Evolutionary conservation across 495 filamentous ascomycete species (phyloP), one percentile per base, ranked within the genome.

Genomic region (Evernia prunastri): DNA sequence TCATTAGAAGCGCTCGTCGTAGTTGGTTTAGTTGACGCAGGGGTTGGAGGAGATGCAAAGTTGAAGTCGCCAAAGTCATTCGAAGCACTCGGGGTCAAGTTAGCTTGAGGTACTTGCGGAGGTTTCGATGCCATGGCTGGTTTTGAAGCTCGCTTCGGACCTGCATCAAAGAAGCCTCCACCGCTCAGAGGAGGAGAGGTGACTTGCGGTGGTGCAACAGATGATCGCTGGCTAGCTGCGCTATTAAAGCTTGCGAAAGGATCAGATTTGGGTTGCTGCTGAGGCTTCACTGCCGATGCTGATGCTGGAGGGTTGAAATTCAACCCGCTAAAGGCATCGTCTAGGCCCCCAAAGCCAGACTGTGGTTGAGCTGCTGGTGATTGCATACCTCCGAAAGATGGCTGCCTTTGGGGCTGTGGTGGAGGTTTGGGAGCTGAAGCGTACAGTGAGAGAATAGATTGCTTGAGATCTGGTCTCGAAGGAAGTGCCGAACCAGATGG

Each of bases 381-480:
- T 64, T 86, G 78, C 79, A 90, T 81, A 56, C 82, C 83, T 45
- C 89, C 89, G 71, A 91, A 88, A 0, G 87, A 85, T 56, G 78
- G 73, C 56, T 82, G 83, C 33, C 86, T 86, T 65, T 82, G 81
- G 63, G 82, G 78, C 62, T 82, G 79, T 42, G 74, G 70, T 59
- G 83, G 84, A 13, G 80, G 82, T 63, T 83, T 81, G 23, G 88
- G 89, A 47, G 89, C 87, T 47, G 92, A 90, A 42, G 94, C 89
- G 71, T 98, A 98, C 11, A 98, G 80, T 4, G 95, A 97, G 15
- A 98, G 77, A 62, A 98, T 98, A 17, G 93, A 97, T 73, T 96
- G 92, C 74, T 97, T 97, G 45, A 98, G 79, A 73, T 98, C 94
- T 2, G 95, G 93, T 45, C 94, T 81, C 49, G 92, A 96, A 67